phyloP scores from a whole-genome alignment of 108 stramenopile species.

The Nitzschia sp. region DNA sequence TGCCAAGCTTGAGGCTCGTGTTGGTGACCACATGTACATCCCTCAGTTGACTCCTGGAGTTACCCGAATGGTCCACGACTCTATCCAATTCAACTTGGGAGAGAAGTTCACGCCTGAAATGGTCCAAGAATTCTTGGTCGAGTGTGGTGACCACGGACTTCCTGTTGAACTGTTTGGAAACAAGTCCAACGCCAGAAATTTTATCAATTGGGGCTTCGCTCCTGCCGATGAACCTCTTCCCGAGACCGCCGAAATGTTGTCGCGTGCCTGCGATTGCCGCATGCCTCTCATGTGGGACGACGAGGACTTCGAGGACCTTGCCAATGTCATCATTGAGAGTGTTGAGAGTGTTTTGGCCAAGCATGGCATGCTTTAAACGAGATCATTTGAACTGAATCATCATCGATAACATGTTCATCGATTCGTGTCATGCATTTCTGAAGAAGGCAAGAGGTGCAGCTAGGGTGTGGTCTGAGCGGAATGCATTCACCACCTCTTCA shows the following conservation, averaged over 20 bases:
- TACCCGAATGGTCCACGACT: constrained; percentile 78
- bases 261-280: constrained; percentile 80
- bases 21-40: constrained; percentile 69
- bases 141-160: constrained; percentile 71
- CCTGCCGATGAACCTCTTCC: constrained; percentile 80
- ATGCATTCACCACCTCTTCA: too few relatives aligned
- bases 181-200: constrained; percentile 85
- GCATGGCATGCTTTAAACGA: constrained; percentile 29
- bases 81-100: constrained; percentile 81
- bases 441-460: too few relatives aligned
- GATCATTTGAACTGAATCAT: not conserved
- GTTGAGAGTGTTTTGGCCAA: constrained; percentile 56
- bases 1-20: constrained; percentile 47
- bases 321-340: constrained; percentile 69
- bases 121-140: constrained; percentile 67
- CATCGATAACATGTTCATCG: not conserved
- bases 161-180: constrained; percentile 88
- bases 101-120: constrained; percentile 63
- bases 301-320: constrained; percentile 80
- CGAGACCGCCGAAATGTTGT: constrained; percentile 78
- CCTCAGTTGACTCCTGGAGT: constrained; percentile 72
- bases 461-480: too few relatives aligned
- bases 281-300: constrained; percentile 91
- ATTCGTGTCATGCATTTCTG: not conserved
- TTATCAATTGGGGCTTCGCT: constrained; percentile 90